Percentiles rank a stretch among this genome's conserved stretches.
These are phyloP conservation scores for Acacia crassicarpa DNA, from an alignment of 306 rosid species.

Conservation along the genomic window DNA sequence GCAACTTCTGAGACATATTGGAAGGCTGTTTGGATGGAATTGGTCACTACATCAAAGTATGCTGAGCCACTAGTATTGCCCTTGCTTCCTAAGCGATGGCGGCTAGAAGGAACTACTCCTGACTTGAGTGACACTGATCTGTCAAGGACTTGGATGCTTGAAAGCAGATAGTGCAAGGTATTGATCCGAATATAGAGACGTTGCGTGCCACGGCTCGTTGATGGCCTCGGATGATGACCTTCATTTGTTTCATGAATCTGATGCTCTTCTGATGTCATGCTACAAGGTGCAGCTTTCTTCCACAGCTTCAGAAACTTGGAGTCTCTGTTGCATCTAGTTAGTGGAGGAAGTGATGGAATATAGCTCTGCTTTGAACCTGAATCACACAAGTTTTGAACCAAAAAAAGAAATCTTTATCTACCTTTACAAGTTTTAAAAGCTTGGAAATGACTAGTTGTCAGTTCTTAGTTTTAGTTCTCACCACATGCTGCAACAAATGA, in stretches of 20 bases:
- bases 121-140: constrained; percentile 53
- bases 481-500: constrained; percentile 85
- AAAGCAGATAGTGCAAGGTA: constrained; percentile 65
- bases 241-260: constrained; percentile 46
- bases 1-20: constrained; percentile 89
- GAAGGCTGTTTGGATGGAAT: constrained; percentile 58
- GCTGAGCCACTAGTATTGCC: constrained; percentile 34
- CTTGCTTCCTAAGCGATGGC: constrained; percentile 27
- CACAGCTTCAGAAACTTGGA: constrained; percentile 68
- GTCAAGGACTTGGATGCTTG: constrained; percentile 62
- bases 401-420: background rate
- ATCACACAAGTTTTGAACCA: background rate
- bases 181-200: constrained; percentile 92
- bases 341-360: constrained; percentile 78
- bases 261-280: constrained; percentile 34
- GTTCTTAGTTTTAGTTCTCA: constrained; percentile 25
- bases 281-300: constrained; percentile 77
- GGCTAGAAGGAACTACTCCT: constrained; percentile 39
- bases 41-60: constrained; percentile 55
- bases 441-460: background rate
- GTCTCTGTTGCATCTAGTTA: constrained; percentile 81
- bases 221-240: constrained; percentile 67
- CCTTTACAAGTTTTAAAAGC: background rate
- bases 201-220: constrained; percentile 92
- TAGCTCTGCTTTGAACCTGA: constrained; percentile 87